Percentiles rank a stretch among this genome's conserved stretches.
These are phyloP conservation scores for Pilasporangium apinafurcum DNA, from an alignment of 352 stramenopile species.

Conservation along the genomic window DNA sequence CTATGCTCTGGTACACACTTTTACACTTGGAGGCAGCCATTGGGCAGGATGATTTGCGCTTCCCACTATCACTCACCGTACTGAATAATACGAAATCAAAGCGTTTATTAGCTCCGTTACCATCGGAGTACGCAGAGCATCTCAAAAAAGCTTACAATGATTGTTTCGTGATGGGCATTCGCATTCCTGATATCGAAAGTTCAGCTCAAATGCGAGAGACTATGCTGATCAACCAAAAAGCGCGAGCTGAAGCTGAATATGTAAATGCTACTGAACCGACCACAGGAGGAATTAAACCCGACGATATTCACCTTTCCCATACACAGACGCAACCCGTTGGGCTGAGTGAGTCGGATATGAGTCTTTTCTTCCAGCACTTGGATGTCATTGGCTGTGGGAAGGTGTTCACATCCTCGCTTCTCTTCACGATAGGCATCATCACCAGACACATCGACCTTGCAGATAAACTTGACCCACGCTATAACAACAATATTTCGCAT, in stretches of 20 bases:
- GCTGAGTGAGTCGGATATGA: conserved; percentile 6
- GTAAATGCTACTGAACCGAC: background rate
- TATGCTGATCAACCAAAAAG: conserved; percentile 2
- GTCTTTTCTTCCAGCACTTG: conserved; percentile 41
- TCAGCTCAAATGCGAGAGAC: conserved; percentile 10
- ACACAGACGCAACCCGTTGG: background rate
- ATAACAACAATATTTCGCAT: too few species aligned
- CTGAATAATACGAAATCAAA: conserved; percentile 17
- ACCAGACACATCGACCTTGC: conserved; percentile 27
- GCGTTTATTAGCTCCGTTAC: conserved; percentile 3
- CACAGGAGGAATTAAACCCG: background rate
- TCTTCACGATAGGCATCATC: conserved; percentile 27
- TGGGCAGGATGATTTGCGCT: conserved; percentile 30
- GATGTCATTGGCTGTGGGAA: conserved; percentile 43
- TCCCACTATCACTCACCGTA: conserved; percentile 16
- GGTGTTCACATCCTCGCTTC: conserved; percentile 28
- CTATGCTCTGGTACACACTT: conserved; percentile 50
- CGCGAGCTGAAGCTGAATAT: background rate
- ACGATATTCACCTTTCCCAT: background rate
- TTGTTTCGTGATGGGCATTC: conserved; percentile 25
- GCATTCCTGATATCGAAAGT: conserved; percentile 38
- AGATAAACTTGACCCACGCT: background rate
- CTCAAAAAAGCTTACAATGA: conserved; percentile 21
- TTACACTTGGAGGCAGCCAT: conserved; percentile 45
- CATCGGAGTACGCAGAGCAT: conserved; percentile 13